These are phyloP conservation scores for Benincasa hispida DNA, from an alignment of 306 rosid species.

Conservation along the genomic window DNA sequence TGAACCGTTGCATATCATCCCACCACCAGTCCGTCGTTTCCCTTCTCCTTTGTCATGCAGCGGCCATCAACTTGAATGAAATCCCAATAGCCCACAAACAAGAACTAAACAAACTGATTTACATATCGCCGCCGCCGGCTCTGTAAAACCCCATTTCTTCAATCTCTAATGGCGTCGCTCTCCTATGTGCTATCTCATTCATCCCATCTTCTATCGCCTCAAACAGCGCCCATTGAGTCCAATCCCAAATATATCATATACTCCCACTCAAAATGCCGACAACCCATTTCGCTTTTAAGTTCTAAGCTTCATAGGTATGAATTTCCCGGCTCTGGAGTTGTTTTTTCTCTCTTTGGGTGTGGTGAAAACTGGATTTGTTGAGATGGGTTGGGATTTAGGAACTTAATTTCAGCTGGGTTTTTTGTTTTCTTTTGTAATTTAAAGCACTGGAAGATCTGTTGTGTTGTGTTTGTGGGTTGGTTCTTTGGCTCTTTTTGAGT, in stretches of 20 bases:
- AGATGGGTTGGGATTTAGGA: neutral
- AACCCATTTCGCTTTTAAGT: neutral
- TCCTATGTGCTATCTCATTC: constrained; percentile 1
- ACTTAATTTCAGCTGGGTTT: neutral
- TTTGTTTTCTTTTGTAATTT: neutral
- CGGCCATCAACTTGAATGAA: neutral
- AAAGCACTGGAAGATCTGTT: neutral
- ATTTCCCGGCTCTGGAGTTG: neutral
- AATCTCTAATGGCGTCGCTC: neutral
- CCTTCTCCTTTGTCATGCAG: neutral
- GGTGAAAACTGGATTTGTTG: neutral
- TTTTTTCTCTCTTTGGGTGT: neutral
- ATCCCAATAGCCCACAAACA: neutral
- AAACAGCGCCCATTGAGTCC: neutral
- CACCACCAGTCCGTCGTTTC: neutral
- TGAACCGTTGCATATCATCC: neutral
- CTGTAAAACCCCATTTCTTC: neutral
- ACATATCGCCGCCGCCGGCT: neutral
- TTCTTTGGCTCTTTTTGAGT: neutral
- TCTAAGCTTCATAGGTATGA: neutral
- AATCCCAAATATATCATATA: neutral
- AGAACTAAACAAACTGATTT: neutral
- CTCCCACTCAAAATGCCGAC: neutral
- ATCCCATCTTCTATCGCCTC: neutral
- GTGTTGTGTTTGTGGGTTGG: neutral